Conservation (phyloP, 2,329 filamentous ascomycete genomes). For the Pseudogymnoascus sp. region DNA sequence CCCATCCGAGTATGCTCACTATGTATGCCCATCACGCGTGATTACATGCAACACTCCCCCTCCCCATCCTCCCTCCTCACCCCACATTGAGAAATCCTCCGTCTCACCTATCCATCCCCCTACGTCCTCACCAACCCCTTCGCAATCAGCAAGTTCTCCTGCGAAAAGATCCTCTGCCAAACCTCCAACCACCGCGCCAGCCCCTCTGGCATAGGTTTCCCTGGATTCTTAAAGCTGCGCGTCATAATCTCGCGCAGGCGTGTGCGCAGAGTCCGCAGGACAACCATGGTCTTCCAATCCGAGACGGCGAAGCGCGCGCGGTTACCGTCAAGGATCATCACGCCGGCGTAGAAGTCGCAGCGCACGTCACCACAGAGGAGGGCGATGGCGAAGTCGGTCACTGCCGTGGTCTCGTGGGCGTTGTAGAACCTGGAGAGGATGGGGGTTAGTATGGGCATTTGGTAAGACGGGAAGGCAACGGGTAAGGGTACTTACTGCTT, state of each 20-base stretch:
- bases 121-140: slow-evolving; percentile 3
- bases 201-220: slow-evolving; percentile 53
- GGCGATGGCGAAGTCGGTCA: slow-evolving; percentile 73
- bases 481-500: slow-evolving; percentile 51
- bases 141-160: slow-evolving; percentile 17
- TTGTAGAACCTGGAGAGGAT: slow-evolving; percentile 62
- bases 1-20: slow-evolving; percentile 4
- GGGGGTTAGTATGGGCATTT: slow-evolving; percentile 19
- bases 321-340: slow-evolving; percentile 81
- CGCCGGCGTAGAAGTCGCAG: slow-evolving; percentile 79
- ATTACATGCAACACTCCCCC: not conserved
- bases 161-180: slow-evolving; percentile 61
- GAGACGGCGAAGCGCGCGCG: slow-evolving; percentile 72
- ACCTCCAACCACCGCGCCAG: slow-evolving; percentile 67
- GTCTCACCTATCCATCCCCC: too few relatives aligned
- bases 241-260: slow-evolving; percentile 69
- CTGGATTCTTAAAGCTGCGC: slow-evolving; percentile 59
- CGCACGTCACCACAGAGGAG: slow-evolving; percentile 83
- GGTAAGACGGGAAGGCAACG: not conserved
- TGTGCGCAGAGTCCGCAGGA: slow-evolving; percentile 70
- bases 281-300: slow-evolving; percentile 86
- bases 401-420: slow-evolving; percentile 77
- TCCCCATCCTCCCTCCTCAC: not conserved
- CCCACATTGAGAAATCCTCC: not conserved
- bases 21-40: not conserved